A percentile compares a stretch with the other conserved stretches of the same genome.
Evolutionary conservation across 306 rosid species (phyloP).

Genomic region (Malus sylvestris): DNA sequence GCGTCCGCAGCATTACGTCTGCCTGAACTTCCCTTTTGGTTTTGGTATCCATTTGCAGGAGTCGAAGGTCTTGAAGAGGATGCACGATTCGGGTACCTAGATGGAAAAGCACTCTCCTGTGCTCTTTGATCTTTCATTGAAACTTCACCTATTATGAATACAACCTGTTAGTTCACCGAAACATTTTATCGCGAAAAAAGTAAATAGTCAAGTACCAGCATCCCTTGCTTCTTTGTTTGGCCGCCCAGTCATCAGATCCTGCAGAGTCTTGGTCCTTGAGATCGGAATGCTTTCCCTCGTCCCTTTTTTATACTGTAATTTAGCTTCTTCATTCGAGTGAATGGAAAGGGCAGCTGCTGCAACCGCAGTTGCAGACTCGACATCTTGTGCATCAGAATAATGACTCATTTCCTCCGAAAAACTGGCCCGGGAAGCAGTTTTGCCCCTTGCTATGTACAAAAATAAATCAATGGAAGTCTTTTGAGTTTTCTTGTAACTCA

Average conservation of each 20-base stretch:
- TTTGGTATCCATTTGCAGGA: conserved; percentile 22
- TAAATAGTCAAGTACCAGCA: conserved; percentile 11
- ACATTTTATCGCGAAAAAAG: not conserved
- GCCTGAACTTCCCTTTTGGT: conserved; percentile 9
- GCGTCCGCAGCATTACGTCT: conserved; percentile 12
- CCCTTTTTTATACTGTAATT: conserved; percentile 23
- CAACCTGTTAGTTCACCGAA: conserved; percentile 9
- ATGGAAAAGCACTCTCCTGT: conserved; percentile 19
- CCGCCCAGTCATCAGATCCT: conserved; percentile 8
- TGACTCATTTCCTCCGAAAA: conserved; percentile 13
- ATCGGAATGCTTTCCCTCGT: conserved; percentile 18
- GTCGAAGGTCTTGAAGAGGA: conserved; percentile 20
- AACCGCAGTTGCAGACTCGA: conserved; percentile 43
- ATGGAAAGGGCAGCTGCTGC: conserved; percentile 61
- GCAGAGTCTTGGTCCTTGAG: conserved; percentile 27
- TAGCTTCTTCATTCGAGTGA: conserved; percentile 44
- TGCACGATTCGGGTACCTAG: conserved; percentile 18
- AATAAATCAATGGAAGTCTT: not conserved
- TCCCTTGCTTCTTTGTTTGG: conserved; percentile 27
- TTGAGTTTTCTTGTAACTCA: not conserved
- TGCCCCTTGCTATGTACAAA: conserved; percentile 11
- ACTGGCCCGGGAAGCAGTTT: conserved; percentile 16
- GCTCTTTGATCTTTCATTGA: conserved; percentile 29
- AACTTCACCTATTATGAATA: conserved; percentile 29
- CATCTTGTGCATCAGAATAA: conserved; percentile 29